These are phyloP conservation scores for Populus tremula DNA, from an alignment of 345 rosid genomes.

Conservation along the genomic window DNA sequence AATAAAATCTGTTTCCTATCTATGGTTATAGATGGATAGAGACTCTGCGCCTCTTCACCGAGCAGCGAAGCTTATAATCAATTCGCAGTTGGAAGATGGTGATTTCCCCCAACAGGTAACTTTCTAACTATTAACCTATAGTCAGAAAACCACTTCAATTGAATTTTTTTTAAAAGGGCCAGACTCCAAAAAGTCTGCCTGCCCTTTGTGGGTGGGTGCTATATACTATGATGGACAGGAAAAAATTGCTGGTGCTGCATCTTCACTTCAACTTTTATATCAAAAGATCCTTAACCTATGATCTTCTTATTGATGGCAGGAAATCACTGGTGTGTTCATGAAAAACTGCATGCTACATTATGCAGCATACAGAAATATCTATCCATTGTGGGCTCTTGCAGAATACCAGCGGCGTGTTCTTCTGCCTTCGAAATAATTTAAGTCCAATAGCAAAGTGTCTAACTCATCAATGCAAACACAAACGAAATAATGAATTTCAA, in stretches of 20 bases:
- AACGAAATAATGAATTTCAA: too few relatives aligned
- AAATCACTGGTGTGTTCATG: slow-evolving; percentile 71
- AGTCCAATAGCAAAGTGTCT: background rate
- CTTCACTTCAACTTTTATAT: background rate
- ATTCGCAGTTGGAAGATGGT: slow-evolving; percentile 39
- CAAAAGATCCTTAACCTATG: background rate
- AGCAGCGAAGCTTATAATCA: slow-evolving; percentile 38
- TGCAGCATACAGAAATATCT: slow-evolving; percentile 66
- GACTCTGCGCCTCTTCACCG: slow-evolving; percentile 41
- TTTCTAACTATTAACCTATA: background rate
- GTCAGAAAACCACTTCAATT: background rate
- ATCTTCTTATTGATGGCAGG: slow-evolving; percentile 32
- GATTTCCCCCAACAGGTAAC: slow-evolving; percentile 48
- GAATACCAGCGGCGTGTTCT: slow-evolving; percentile 41
- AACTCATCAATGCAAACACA: background rate
- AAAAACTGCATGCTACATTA: slow-evolving; percentile 80
- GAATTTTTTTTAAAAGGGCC: background rate
- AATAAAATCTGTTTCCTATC: slow-evolving; percentile 1
- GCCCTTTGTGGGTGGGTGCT: too few relatives aligned
- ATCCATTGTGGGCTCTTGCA: slow-evolving; percentile 68
- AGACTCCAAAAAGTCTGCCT: background rate
- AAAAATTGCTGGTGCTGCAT: too few relatives aligned
- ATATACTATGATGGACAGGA: background rate
- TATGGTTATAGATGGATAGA: slow-evolving; percentile 24
- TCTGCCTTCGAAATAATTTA: background rate